These are phyloP conservation scores for Poteriospumella lacustris DNA, from an alignment of 108 stramenopile genomes.

Conservation along the genomic window DNA sequence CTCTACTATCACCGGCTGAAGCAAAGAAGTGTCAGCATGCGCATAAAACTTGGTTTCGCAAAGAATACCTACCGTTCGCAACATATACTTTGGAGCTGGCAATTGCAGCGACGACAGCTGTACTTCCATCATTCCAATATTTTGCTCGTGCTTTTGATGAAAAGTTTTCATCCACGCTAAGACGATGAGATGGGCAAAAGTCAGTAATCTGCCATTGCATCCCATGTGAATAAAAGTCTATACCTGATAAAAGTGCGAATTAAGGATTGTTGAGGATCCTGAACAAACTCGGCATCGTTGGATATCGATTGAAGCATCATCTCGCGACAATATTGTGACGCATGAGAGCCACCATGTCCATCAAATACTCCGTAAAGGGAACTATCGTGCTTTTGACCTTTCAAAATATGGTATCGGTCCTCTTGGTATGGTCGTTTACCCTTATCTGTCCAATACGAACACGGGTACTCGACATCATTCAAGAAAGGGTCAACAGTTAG, in stretches of 20 bases:
- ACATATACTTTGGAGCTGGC: neutral
- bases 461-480: slow-evolving; percentile 20
- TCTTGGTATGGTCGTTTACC: slow-evolving; percentile 24
- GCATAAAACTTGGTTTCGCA: neutral
- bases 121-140: neutral
- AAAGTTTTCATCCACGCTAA: slow-evolving; percentile 23
- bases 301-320: neutral
- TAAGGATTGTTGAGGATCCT: neutral
- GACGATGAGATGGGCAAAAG: too few species aligned
- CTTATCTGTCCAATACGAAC: slow-evolving; percentile 22
- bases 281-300: neutral
- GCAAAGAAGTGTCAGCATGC: neutral
- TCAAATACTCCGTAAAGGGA: slow-evolving; percentile 30
- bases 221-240: neutral
- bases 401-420: slow-evolving; percentile 3
- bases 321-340: slow-evolving; percentile 10
- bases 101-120: slow-evolving; percentile 17
- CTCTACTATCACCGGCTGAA: slow-evolving; percentile 16
- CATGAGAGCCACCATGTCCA: slow-evolving; percentile 23
- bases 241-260: slow-evolving; percentile 1
- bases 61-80: neutral
- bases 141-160: neutral
- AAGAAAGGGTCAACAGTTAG: slow-evolving; percentile 9
- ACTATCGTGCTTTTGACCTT: slow-evolving; percentile 2
- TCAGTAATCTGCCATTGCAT: too few species aligned